Conservation (phyloP, 2,329 filamentous ascomycete species). For the Trematosphaeria pertusa region DNA sequence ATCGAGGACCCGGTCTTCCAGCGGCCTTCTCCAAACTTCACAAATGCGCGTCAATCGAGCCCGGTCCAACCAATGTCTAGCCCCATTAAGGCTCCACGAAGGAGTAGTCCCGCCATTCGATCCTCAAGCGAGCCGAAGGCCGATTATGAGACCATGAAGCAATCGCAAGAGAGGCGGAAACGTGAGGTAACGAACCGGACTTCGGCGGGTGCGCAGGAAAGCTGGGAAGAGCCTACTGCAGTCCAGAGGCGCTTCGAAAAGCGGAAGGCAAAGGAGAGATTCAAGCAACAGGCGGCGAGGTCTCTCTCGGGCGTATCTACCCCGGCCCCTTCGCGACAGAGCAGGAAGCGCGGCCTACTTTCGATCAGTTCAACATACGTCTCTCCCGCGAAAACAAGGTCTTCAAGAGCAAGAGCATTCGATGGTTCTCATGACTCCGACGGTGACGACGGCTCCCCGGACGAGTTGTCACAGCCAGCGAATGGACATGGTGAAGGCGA, state of each 20-base stretch:
- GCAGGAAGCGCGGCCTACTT: conserved; percentile 18
- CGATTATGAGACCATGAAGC: conserved; percentile 53
- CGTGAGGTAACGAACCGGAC: conserved; percentile 20
- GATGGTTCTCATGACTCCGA: conserved; percentile 26
- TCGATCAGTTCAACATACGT: conserved; percentile 25
- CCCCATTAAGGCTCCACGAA: conserved; percentile 40
- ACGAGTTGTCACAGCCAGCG: conserved; percentile 24
- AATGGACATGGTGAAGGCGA: conserved; percentile 27
- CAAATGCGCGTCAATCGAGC: conserved; percentile 44
- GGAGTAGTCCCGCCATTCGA: conserved; percentile 27
- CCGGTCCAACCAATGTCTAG: conserved; percentile 47
- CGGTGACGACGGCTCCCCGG: conserved; percentile 31
- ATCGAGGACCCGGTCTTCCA: conserved; percentile 54
- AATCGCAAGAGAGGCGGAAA: conserved; percentile 52
- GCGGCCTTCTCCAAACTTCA: conserved; percentile 55
- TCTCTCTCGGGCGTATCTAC: conserved; percentile 37
- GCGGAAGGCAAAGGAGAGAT: conserved; percentile 28
- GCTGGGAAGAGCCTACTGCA: conserved; percentile 36
- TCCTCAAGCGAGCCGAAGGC: conserved; percentile 51
- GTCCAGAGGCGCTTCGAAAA: conserved; percentile 25
- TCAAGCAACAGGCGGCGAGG: conserved; percentile 30
- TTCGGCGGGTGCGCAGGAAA: conserved; percentile 30
- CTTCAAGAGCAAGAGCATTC: conserved; percentile 3
- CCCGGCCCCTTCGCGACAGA: conserved; percentile 23
- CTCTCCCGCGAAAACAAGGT: conserved; percentile 32